These are phyloP conservation scores for Leccinum boreale DNA, from an alignment of 768 basidiomycete genomes.

Conservation along the genomic window DNA sequence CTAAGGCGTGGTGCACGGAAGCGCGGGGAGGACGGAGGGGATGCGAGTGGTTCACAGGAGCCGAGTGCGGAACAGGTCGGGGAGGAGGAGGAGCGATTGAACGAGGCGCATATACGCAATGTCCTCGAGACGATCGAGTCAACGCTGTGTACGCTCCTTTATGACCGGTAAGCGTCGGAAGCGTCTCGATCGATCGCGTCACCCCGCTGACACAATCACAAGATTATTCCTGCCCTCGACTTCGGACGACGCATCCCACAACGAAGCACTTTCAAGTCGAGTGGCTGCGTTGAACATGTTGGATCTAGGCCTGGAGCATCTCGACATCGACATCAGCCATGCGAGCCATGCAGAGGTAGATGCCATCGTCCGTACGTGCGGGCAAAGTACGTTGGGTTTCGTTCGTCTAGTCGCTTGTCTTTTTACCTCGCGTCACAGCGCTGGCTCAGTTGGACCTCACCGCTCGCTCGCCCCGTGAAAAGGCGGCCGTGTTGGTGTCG, in stretches of 20 bases:
- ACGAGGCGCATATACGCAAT: slow-evolving; percentile 50
- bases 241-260: slow-evolving; percentile 79
- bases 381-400: slow-evolving; percentile 58
- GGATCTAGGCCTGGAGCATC: slow-evolving; percentile 82
- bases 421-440: slow-evolving; percentile 38
- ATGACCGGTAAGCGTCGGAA: slow-evolving; percentile 60
- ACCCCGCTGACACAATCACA: slow-evolving; percentile 26
- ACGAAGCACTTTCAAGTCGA: slow-evolving; percentile 84
- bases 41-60: slow-evolving; percentile 15
- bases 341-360: slow-evolving; percentile 50
- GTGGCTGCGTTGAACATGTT: slow-evolving; percentile 91
- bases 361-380: slow-evolving; percentile 66
- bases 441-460: slow-evolving; percentile 48
- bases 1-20: slow-evolving; percentile 32
- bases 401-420: slow-evolving; percentile 15
- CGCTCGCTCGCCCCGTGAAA: slow-evolving; percentile 67
- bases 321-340: slow-evolving; percentile 75
- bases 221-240: slow-evolving; percentile 74
- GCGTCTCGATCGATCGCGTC: too few relatives aligned
- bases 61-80: slow-evolving; percentile 5
- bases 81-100: slow-evolving; percentile 32
- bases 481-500: slow-evolving; percentile 74
- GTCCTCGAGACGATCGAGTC: slow-evolving; percentile 75
- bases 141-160: slow-evolving; percentile 68
- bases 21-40: slow-evolving; percentile 9